Percentiles rank a stretch among this genome's conserved stretches.
These are phyloP conservation scores for Avena atlantica DNA, from an alignment of 176 grass and related monocot species.

Conservation along the genomic window DNA sequence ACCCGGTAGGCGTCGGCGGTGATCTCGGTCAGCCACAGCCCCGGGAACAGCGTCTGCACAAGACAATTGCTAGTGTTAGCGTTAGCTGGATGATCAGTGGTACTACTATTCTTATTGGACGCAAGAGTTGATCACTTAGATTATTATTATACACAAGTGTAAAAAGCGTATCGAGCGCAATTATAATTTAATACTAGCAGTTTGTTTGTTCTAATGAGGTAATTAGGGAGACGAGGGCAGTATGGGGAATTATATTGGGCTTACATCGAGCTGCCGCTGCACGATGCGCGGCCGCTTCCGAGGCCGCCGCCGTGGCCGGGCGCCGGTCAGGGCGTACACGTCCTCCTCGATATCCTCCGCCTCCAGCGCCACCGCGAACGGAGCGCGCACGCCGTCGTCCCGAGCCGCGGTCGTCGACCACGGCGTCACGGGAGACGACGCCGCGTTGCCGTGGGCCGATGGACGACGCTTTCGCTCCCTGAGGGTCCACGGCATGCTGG, in stretches of 20 bases:
- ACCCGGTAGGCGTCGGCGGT: constrained; percentile 71
- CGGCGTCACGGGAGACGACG: neutral
- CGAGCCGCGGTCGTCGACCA: constrained; percentile 14
- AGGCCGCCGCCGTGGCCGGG: constrained; percentile 84
- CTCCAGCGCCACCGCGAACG: constrained; percentile 64
- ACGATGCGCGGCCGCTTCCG: constrained; percentile 77
- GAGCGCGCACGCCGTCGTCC: constrained; percentile 30
- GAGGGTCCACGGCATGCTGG: constrained; percentile 78
- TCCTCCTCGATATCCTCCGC: constrained; percentile 96
- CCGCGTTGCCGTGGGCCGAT: neutral
- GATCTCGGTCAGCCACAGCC: constrained; percentile 73
- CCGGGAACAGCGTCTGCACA: constrained; percentile 70
- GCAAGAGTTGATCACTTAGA: constrained; percentile 14
- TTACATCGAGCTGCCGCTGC: constrained; percentile 94
- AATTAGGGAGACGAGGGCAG: constrained; percentile 34
- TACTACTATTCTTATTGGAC: constrained; percentile 19
- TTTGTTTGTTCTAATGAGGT: neutral
- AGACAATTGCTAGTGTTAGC: constrained; percentile 43
- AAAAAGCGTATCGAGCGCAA: constrained; percentile 30
- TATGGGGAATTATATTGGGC: constrained; percentile 41
- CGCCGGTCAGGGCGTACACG: constrained; percentile 91
- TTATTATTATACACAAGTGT: neutral
- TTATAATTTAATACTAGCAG: too few species aligned
- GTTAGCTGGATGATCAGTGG: constrained; percentile 44
- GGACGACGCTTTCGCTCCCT: constrained; percentile 60